Conservation (phyloP, 139 green algal species). For the Ettlia oleoabundans region DNA sequence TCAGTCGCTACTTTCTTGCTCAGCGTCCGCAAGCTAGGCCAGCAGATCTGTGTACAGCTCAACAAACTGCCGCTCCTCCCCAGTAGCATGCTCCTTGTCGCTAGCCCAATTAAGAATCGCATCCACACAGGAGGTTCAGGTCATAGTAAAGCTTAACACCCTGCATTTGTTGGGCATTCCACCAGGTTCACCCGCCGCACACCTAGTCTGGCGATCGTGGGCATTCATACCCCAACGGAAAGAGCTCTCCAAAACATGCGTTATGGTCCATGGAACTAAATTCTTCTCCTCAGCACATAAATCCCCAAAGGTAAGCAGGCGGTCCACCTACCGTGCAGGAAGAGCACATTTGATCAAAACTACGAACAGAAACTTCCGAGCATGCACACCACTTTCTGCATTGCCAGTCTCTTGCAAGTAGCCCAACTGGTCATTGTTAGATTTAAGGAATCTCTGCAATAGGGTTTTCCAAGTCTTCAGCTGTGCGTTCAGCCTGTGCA, state of each 20-base stretch:
- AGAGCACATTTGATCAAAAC: no score
- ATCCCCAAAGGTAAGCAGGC: slow-evolving; percentile 96
- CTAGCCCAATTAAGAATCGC: slow-evolving; percentile 86
- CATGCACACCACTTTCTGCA: no score
- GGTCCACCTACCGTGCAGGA: slow-evolving; percentile 91
- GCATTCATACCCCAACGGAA: slow-evolving; percentile 64
- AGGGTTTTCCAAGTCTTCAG: slow-evolving; percentile 77
- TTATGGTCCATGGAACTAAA: slow-evolving; percentile 66
- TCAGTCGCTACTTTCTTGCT: no score
- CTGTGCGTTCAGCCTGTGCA: slow-evolving; percentile 61
- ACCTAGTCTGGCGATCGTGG: no score
- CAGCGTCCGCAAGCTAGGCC: slow-evolving; percentile 19
- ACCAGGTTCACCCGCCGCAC: no score
- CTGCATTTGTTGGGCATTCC: no score
- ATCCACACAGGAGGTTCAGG: slow-evolving; percentile 82
- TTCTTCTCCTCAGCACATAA: slow-evolving; percentile 80
- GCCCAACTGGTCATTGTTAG: slow-evolving; percentile 88
- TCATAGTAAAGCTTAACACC: slow-evolving; percentile 91
- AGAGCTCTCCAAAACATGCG: slow-evolving; percentile 69
- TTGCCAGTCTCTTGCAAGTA: no score
- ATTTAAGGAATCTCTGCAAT: slow-evolving; percentile 81
- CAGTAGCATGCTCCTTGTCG: slow-evolving; percentile 88
- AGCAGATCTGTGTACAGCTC: slow-evolving; percentile 14
- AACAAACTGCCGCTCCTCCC: slow-evolving; percentile 64
- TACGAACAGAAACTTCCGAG: no score